Percentiles rank a stretch among this genome's conserved stretches.
These are phyloP conservation scores for Phytophthora tentaculata DNA, from an alignment of 352 stramenopile genomes.

Conservation along the genomic window DNA sequence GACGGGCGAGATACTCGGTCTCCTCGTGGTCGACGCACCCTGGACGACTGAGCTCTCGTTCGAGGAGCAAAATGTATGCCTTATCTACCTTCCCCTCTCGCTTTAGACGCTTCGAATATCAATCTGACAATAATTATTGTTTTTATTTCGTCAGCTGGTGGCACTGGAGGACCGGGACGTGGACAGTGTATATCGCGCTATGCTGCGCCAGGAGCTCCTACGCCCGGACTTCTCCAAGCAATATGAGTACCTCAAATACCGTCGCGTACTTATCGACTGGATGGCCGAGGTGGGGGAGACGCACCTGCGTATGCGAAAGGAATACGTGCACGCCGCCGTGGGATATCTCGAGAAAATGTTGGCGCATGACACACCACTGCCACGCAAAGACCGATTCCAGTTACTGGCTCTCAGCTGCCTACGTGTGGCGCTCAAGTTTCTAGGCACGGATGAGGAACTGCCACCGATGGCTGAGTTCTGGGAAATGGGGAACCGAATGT, in stretches of 20 bases:
- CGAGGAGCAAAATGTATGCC: slow-evolving; percentile 51
- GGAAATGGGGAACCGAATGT: slow-evolving; percentile 87
- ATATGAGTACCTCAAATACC: slow-evolving; percentile 88
- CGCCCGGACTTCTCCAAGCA: slow-evolving; percentile 74
- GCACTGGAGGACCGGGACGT: slow-evolving; percentile 80
- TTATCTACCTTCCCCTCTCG: neutral
- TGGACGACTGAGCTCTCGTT: slow-evolving; percentile 39
- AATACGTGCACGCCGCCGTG: slow-evolving; percentile 79
- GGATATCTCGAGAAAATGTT: slow-evolving; percentile 85
- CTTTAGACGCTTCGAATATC: neutral
- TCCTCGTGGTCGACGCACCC: slow-evolving; percentile 25
- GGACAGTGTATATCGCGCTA: slow-evolving; percentile 71
- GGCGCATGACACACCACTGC: slow-evolving; percentile 44
- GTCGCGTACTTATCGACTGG: slow-evolving; percentile 85
- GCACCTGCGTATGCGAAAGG: slow-evolving; percentile 85
- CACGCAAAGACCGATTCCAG: slow-evolving; percentile 82
- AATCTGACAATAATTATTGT: slow-evolving; percentile 10
- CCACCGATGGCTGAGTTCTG: slow-evolving; percentile 84
- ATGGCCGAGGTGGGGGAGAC: slow-evolving; percentile 85
- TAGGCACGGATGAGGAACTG: slow-evolving; percentile 81
- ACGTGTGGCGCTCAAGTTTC: slow-evolving; percentile 82
- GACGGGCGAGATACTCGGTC: slow-evolving; percentile 13
- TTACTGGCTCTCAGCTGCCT: slow-evolving; percentile 83
- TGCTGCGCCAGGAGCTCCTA: slow-evolving; percentile 77
- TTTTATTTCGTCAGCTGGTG: slow-evolving; percentile 48